Evolutionary conservation across 1,284 basidiomycete genomes (phyloP), one percentile per base, ranked within the genome.

Genomic region (Coniferiporia weirii): DNA sequence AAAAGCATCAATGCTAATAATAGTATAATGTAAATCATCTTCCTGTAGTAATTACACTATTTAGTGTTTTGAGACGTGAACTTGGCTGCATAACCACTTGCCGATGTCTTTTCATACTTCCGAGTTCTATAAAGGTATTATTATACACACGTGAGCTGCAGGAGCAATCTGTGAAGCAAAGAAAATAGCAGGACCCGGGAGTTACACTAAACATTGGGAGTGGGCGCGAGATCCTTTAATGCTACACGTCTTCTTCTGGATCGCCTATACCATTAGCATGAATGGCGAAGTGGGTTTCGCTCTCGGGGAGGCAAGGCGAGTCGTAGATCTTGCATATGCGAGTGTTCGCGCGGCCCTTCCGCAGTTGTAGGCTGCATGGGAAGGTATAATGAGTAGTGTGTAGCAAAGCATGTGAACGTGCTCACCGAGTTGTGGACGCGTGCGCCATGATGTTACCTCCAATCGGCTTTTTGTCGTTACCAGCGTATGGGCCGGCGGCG

Each of bases 311-410:
- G 74, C 95, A 98, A 0, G 97, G 97, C 6, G 95, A 98, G 75
- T 99, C 97, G 63, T 97, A 96, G 64, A 99, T 96, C 74, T 95
- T 96, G 75, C 95, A 97, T 51, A 94, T 89, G 64, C 97, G 90
- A 54, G 93, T 95, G 61, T 92, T 90, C 8, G 91, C 97, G 43
- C 96, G 84, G 34, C 89, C 91, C 72, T 99, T 99, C 75, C 93
- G 91, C 56, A 99, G 79, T 70, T 95, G 93, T 34, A 99, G 73
- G 38, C 92, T 93, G 66, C 49, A 44, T 27, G 35, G 45, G 51
- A 43, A 47, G 38, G 32, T 36, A 44, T 17, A 40, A 52, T 46
- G 6, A 51, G 17, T 38, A 47, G 19, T 53, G 12, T 8, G 9
- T 44, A 38, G 17, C 27, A 32, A 15, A 51, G 19, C 44, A 52